A percentile compares a stretch with the other conserved stretches of the same genome.
phyloP scores from a whole-genome alignment of 2,329 filamentous ascomycete species.

The Lecanicillium sp. region DNA sequence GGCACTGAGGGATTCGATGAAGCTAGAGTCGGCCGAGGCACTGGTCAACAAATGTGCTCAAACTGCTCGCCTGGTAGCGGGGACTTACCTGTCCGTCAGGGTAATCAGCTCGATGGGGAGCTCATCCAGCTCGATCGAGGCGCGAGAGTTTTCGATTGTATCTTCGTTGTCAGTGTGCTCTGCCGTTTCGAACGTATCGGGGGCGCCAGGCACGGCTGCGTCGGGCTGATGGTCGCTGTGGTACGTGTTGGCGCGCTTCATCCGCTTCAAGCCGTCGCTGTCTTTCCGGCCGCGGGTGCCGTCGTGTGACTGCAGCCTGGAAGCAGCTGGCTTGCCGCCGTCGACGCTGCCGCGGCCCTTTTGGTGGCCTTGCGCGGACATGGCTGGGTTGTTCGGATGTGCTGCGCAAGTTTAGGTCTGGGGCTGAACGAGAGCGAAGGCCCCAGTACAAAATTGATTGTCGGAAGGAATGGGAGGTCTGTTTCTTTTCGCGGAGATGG shows the following conservation, averaged over 20 bases:
- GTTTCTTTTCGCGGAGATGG: too few relatives aligned
- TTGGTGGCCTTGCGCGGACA: too few relatives aligned
- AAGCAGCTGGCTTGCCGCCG: constrained; percentile 1
- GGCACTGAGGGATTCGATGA: constrained; percentile 81
- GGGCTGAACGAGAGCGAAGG: too few relatives aligned
- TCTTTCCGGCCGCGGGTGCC: constrained; percentile 16
- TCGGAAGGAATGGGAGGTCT: too few relatives aligned
- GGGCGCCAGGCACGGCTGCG: constrained; percentile 19
- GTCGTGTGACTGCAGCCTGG: constrained; percentile 3
- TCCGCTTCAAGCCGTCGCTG: constrained; percentile 22
- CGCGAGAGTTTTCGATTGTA: constrained; percentile 36
- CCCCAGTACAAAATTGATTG: too few relatives aligned
- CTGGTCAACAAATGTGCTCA: constrained; percentile 5
- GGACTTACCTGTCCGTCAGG: constrained; percentile 69
- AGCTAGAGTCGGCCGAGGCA: constrained; percentile 45
- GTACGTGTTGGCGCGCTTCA: constrained; percentile 40
- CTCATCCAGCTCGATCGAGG: constrained; percentile 71
- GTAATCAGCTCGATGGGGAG: constrained; percentile 91
- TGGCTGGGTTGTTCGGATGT: too few relatives aligned
- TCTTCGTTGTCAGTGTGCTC: constrained; percentile 36
- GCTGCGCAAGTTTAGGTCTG: too few relatives aligned
- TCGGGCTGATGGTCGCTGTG: constrained; percentile 29
- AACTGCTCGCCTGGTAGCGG: background rate
- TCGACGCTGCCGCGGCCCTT: too few relatives aligned
- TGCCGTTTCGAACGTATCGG: constrained; percentile 43